Evolutionary conservation across 352 stramenopile species (phyloP).

Genomic region (Pythium oligandrum): DNA sequence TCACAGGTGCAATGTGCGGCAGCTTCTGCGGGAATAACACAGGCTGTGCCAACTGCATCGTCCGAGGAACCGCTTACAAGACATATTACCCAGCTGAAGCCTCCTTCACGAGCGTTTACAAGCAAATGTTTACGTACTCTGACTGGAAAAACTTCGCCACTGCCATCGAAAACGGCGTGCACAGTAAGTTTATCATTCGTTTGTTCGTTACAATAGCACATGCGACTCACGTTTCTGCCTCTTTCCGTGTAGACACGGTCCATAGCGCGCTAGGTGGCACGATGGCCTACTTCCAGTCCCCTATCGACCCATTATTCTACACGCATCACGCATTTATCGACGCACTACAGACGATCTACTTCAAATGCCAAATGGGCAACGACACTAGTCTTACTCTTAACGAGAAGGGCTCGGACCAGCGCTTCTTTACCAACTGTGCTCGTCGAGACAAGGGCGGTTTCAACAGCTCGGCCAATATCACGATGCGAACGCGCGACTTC

Average conservation of each 20-base stretch:
- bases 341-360: constrained; percentile 16
- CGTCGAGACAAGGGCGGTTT: constrained; percentile 18
- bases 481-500: constrained; percentile 9
- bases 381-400: constrained; percentile 16
- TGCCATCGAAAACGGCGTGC: constrained; percentile 14
- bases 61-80: constrained; percentile 2
- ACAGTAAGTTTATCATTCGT: constrained; percentile 12
- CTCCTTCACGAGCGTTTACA: constrained; percentile 14
- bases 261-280: constrained; percentile 13
- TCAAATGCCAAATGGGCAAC: constrained; percentile 18
- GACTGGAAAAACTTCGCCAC: constrained; percentile 5
- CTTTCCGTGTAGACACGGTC: constrained; percentile 9
- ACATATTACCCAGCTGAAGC: constrained; percentile 10
- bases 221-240: no score
- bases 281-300: constrained; percentile 16
- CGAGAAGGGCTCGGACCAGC: constrained; percentile 27
- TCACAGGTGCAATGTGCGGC: constrained; percentile 7
- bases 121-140: constrained; percentile 19
- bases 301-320: constrained; percentile 24
- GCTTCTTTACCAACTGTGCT: constrained; percentile 28
- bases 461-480: constrained; percentile 6
- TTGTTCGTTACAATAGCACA: no score
- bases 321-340: constrained; percentile 19
- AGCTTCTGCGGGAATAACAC: constrained; percentile 20
- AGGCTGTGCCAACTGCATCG: constrained; percentile 11